Percentiles rank a stretch among this genome's conserved stretches.
phyloP scores from a whole-genome alignment of 2,329 filamentous ascomycete species.

The Gaeumannomyces sp. region DNA sequence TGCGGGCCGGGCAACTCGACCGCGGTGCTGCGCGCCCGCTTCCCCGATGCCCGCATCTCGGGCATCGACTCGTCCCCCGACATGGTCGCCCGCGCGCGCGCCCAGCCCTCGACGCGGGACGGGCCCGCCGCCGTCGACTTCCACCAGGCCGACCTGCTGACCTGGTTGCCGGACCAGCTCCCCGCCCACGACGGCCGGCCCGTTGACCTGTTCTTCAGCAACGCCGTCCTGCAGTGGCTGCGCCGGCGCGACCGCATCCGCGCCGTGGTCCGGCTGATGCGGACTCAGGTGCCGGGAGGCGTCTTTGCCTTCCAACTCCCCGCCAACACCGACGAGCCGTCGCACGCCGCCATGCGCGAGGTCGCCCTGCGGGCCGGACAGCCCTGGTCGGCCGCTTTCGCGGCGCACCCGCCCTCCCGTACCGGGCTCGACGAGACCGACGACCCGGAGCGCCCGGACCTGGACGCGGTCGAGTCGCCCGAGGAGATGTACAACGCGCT shows the following conservation, averaged over 20 bases:
- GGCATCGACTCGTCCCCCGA: slow-evolving; percentile 50
- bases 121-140: neutral
- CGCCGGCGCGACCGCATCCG: slow-evolving; percentile 33
- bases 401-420: slow-evolving; percentile 17
- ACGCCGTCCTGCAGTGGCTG: slow-evolving; percentile 56
- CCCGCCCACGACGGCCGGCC: slow-evolving; percentile 2
- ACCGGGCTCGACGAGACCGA: slow-evolving; percentile 11
- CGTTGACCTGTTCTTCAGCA: slow-evolving; percentile 45
- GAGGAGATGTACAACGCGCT: slow-evolving; percentile 43
- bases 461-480: slow-evolving; percentile 49
- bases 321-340: slow-evolving; percentile 42
- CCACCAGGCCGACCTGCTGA: slow-evolving; percentile 36
- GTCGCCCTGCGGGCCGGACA: slow-evolving; percentile 26
- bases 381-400: slow-evolving; percentile 12
- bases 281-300: slow-evolving; percentile 33
- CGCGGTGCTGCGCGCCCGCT: slow-evolving; percentile 37
- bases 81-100: slow-evolving; percentile 46
- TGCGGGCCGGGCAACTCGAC: slow-evolving; percentile 58
- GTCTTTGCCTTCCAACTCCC: slow-evolving; percentile 47
- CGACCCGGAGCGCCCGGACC: slow-evolving; percentile 27
- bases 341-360: slow-evolving; percentile 44
- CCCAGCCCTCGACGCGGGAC: slow-evolving; percentile 25
- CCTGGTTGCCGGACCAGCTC: slow-evolving; percentile 26
- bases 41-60: slow-evolving; percentile 37
- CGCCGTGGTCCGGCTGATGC: slow-evolving; percentile 37